Evolutionary conservation across 768 basidiomycete genomes (phyloP), one percentile per base, ranked within the genome.

Genomic region (Psilocybe tampanensis): DNA sequence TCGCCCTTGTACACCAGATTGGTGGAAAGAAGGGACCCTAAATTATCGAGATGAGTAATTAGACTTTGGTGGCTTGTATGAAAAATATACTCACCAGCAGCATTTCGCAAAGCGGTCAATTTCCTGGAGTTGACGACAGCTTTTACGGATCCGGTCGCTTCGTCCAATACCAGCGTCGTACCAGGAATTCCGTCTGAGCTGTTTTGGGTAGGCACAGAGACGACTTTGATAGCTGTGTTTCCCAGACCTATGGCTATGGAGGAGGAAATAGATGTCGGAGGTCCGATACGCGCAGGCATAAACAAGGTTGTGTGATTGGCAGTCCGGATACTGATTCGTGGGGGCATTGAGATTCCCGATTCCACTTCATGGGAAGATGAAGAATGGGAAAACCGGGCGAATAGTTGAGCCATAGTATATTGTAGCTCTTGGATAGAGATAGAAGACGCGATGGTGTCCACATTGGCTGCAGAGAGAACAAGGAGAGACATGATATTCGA

Each of bases 61-160:
- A 9, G 18, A 41, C 47, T 29, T 29, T 29, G 29, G 4, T 5
- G 11, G 8, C 26, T 2, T 18, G 17, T 34, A 3, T 13, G 13
- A 43, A 36, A 24, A 18, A 15, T 39, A 7, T 9, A 64, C 70
- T 24, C 58, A 88, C 92, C 90, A 60, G 90, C 90, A 49, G 92
- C 92, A 55, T 90, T 96, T 42, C 94, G 72, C 26, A 94, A 70
- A 5, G 93, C 89, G 1, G 94, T 95, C 63, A 95, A 72, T 36
- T 77, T 78, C 24, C 86, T 75, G 1, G 94, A 89, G 65, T 95
- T 95, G 18, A 96, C 72, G 32, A 95, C 72, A 0, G 89, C 92
- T 59, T 80, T 87, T n/a, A 87, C 80, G 0, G 74, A 72, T 1
- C 94, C 94, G 0, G 82, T 86, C 1, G 58, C 63, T 60, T 92